Percentiles rank a stretch among this genome's conserved stretches.
Conservation (phyloP, 495 filamentous ascomycete species). For the Saxispiralis lemnorum region DNA sequence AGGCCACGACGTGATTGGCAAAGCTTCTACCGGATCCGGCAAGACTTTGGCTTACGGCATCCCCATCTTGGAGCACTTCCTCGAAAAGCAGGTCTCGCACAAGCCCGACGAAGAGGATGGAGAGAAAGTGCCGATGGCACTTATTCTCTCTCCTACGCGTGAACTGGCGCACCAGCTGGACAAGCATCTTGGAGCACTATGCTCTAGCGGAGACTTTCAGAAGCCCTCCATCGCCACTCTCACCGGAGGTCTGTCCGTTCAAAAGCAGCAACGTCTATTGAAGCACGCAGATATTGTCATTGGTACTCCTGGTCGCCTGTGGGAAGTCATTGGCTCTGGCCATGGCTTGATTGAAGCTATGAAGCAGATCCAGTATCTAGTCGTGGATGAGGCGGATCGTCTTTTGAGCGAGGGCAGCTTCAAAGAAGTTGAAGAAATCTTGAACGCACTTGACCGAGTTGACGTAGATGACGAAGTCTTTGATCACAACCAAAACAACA, state of each 20-base stretch:
- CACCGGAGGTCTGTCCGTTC: constrained; percentile 77
- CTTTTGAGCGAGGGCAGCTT: constrained; percentile 85
- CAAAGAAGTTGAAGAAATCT: constrained; percentile 76
- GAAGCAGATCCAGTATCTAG: constrained; percentile 56
- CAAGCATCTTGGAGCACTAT: constrained; percentile 61
- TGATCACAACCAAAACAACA: constrained; percentile 12
- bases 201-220: constrained; percentile 35
- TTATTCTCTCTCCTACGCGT: constrained; percentile 83
- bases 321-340: constrained; percentile 71
- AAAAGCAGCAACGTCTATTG: constrained; percentile 78
- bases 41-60: constrained; percentile 74
- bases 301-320: constrained; percentile 79
- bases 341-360: constrained; percentile 45
- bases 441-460: constrained; percentile 51
- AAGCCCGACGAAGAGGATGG: constrained; percentile 9
- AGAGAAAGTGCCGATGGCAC: constrained; percentile 42
- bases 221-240: constrained; percentile 58
- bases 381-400: constrained; percentile 88
- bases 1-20: constrained; percentile 62
- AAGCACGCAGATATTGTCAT: constrained; percentile 65
- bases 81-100: constrained; percentile 28
- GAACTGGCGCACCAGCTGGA: constrained; percentile 83
- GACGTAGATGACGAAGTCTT: constrained; percentile 29
- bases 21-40: constrained; percentile 67
- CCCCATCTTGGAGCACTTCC: constrained; percentile 52